Evolutionary conservation across 164 flowering plant species (phyloP), one percentile per base, ranked within the genome.

Genomic region (Brasenia schreberi): DNA sequence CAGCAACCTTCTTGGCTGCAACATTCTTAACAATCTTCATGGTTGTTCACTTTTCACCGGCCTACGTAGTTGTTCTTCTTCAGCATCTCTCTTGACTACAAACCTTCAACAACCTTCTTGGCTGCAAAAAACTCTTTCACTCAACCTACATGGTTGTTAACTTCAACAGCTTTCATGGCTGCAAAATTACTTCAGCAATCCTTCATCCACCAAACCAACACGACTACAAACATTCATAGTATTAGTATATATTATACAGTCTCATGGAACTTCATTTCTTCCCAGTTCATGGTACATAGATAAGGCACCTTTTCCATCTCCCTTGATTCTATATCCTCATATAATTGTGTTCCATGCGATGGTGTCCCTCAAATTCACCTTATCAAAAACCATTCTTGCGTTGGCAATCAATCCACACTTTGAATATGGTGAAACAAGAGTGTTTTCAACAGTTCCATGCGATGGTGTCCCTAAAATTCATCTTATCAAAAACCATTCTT

Each of bases 141-240:
- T 2, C 27, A 23, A 23, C 27, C 27, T 23, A 23, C 27, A 23
- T 23, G 27, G 27, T 23, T 23, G 27, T 23, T 23, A 0, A 23
- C 2, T 33, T 33, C 4, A 33, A 3, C 39, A 33, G 4, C 39
- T 4, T 3, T 33, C 39, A 1, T 33, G 39, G 39, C 39, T 33
- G 4, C 4, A 33, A 33, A n/a, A n/a, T n/a, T n/a, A n/a, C n/a
- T n/a, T n/a, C n/a, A n/a, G n/a, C 67, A 80, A 65, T 14, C 81
- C 85, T 39, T 78, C 82, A 27, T 69, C 69, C 60, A 77, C 67
- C 75, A 82, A 45, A 14, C 76, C 83, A 0, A 78, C 69, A 72
- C 80, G 83, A 65, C 77, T 75, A 70, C 83, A 82, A 64, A 83
- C 86, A 62, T 61, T 67, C 71, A 80, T 59, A n/a, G 80, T 64